Evolutionary conservation across 768 basidiomycete species (phyloP), one percentile per base, ranked within the genome.

Genomic region (Mycena haematopus): DNA sequence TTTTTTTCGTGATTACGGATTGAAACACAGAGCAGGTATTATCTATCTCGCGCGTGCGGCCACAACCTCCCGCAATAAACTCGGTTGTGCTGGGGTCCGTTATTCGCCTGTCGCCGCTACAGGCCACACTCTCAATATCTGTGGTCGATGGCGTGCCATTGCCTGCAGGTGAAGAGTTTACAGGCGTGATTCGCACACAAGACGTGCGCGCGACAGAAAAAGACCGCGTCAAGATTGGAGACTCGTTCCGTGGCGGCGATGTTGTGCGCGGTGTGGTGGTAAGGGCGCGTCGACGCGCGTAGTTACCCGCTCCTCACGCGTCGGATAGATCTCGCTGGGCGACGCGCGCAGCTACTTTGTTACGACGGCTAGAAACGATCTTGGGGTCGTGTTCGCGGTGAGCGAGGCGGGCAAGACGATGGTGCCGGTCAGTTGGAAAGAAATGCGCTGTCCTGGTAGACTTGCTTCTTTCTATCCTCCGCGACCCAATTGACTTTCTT

Each of bases 341-440:
- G 95, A 96, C 75, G 88, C 94, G 25, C 86, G 93, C 46, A 93
- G 90, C 69, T 96, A 96, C 76, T 96, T 93, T 78, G 83, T 96
- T 29, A 93, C 94, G 0, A 96, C 95, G 3, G 95, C 92, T 8
- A 80, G 92, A 44, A 95, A 95, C 72, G 90, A 95, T 67, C 84
- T 96, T 4, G 95, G 95, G 0, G 95, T 96, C 10, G 90, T 96
- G 55, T 95, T 92, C 73, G 95, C 94, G 13, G 90, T 89, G 8
- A 92, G 91, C 73, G 93, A 95, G 77, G 88, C 90, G 51, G 92
- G 93, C 86, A 70, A 68, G 81, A 90, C 90, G 24, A 88, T 95
- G 85, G 87, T 91, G 60, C 90, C 93, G 0, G 85, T 93, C 15
- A 93, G 91, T 2, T 95, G 93, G 93, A 87, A 92, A 75, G 91